Evolutionary conservation across 2,329 filamentous ascomycete species (phyloP), one percentile per base, ranked within the genome.

Genomic region (Bimuria novae-zelandiae): DNA sequence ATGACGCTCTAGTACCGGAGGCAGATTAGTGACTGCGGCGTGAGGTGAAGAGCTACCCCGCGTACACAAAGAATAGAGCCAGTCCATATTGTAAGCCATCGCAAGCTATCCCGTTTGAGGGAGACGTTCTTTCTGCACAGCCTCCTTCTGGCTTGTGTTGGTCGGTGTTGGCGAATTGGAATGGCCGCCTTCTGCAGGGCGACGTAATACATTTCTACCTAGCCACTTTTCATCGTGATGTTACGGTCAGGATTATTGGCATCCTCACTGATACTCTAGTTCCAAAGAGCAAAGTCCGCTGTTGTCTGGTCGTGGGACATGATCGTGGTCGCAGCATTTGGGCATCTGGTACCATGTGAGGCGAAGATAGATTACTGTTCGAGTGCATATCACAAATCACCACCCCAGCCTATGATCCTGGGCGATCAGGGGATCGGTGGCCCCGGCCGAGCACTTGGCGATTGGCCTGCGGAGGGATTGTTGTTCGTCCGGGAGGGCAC

Each of bases 131-230:
- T 14, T 2, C 39, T 14, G 43, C 43, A 46, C 43, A 46, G 43
- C 43, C 43, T 36, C 43, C 43, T 23, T 41, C 36, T 29, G 8
- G 43, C 43, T 25, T 30, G 27, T 21, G 25, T 21, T 44, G 27
- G 41, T 36, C 30, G 43, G 43, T 12, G 30, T 27, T 30, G 43
- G 43, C 30, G 30, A 10, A 1, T 46, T 46, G 19, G 3, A 17
- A 12, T 16, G 43, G 10, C 30, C 43, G 43, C 30, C 43, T 25
- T 2, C 10, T 36, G 43, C 43, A 46, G 43, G n/a, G 43, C 43
- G 30, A 46, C 43, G 43, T 25, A 46, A 46, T 46, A 19, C 29
- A 46, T 44, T 33, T 29, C 42, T 35, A 29, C 42, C 41, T 33
- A 21, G 27, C 27, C n/a, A n/a, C n/a, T n/a, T n/a, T n/a, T n/a